phyloP scores from a whole-genome alignment of 2,329 filamentous ascomycete genomes.

The Aspergillus viridinutans region DNA sequence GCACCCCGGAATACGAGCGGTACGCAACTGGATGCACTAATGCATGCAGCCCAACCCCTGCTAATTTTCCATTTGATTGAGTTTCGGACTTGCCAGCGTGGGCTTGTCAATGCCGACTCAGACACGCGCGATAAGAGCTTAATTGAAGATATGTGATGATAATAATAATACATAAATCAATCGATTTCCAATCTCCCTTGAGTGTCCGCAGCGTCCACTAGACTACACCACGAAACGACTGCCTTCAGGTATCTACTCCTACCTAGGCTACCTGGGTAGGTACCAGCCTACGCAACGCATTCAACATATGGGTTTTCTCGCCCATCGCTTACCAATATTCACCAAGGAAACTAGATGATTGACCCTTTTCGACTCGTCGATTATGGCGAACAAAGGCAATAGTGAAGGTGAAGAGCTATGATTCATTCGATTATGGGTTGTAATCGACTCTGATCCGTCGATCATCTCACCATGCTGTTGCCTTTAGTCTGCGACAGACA shows the following conservation, averaged over 20 bases:
- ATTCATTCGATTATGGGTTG: background rate
- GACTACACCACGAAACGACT: too few species aligned
- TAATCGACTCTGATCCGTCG: background rate
- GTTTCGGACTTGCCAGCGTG: background rate
- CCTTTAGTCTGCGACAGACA: background rate
- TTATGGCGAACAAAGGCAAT: background rate
- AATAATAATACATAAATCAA: conserved; percentile 20
- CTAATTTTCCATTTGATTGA: background rate
- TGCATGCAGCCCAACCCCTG: background rate
- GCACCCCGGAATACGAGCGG: conserved; percentile 9
- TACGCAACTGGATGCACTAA: background rate
- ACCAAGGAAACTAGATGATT: too few species aligned
- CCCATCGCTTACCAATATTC: background rate
- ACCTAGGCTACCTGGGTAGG: background rate
- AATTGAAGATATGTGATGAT: conserved; percentile 13
- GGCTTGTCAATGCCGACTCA: conserved; percentile 2
- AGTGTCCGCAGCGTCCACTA: background rate
- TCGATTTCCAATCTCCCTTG: conserved; percentile 7
- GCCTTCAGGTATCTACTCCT: background rate
- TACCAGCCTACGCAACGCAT: background rate
- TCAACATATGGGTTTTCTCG: background rate
- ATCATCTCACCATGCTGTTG: background rate
- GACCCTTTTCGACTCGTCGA: background rate
- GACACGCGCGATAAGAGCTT: conserved; percentile 12
- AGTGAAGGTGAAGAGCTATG: too few species aligned